Evolutionary conservation across 257 asterid genomes (phyloP).

Genomic region (Misopates orontium): DNA sequence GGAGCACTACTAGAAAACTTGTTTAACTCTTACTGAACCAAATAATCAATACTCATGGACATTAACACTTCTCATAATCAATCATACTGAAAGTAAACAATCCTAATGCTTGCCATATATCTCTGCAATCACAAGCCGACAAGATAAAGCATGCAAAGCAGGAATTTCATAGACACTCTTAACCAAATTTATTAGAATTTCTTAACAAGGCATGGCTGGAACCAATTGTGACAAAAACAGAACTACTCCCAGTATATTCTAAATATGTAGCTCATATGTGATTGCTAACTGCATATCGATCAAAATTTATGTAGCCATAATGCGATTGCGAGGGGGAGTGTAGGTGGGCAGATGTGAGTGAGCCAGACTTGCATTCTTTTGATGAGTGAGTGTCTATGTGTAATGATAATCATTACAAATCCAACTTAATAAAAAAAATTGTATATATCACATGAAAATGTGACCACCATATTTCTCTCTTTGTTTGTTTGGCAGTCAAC

Average conservation of each 20-base stretch:
- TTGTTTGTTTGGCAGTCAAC: too few relatives aligned
- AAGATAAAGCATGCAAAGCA: background rate
- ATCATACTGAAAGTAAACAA: background rate
- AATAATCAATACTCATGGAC: background rate
- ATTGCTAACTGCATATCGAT: too few relatives aligned
- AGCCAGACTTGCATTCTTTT: too few relatives aligned
- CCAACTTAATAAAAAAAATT: too few relatives aligned
- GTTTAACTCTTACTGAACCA: background rate
- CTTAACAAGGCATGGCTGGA: background rate
- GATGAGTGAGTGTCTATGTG: too few relatives aligned
- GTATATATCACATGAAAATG: too few relatives aligned
- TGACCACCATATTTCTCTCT: too few relatives aligned
- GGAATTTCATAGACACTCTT: background rate
- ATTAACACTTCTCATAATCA: background rate
- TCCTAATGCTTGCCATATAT: background rate
- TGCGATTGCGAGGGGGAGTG: too few relatives aligned
- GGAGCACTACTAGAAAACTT: background rate
- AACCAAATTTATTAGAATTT: slow-evolving; percentile 1
- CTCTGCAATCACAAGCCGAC: slow-evolving; percentile 1
- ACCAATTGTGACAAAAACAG: background rate
- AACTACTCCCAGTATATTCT: background rate
- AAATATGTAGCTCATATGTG: background rate
- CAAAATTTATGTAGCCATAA: too few relatives aligned
- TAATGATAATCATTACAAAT: too few relatives aligned
- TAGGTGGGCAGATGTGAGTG: too few relatives aligned